Evolutionary conservation across 2,329 filamentous ascomycete genomes (phyloP).

Genomic region (Xylaria sp.): DNA sequence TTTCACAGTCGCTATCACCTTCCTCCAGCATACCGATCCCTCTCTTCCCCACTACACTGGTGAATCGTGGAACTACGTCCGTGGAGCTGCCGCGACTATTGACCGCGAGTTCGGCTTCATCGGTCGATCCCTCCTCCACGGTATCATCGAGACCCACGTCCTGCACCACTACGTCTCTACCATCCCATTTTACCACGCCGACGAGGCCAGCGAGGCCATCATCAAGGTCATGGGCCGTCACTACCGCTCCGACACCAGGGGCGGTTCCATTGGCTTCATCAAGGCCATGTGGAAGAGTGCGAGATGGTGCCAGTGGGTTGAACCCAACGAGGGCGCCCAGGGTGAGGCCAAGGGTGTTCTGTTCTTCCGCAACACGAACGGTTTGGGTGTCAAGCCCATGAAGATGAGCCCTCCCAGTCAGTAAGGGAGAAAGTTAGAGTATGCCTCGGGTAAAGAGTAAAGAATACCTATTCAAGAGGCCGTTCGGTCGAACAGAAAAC

Average conservation of each 20-base stretch:
- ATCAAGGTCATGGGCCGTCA: constrained; percentile 91
- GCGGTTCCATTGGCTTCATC: constrained; percentile 77
- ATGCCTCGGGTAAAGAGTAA: background rate
- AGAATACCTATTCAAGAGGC: background rate
- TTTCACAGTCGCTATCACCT: constrained; percentile 81
- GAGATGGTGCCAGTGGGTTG: constrained; percentile 94
- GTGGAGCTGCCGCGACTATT: constrained; percentile 90
- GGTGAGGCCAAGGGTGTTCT: constrained; percentile 79
- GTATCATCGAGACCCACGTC: constrained; percentile 96
- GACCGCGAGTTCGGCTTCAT: constrained; percentile 97
- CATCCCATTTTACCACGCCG: constrained; percentile 95
- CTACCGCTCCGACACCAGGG: constrained; percentile 79
- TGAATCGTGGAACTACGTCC: constrained; percentile 85
- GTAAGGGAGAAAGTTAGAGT: constrained; percentile 1
- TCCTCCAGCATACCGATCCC: constrained; percentile 94
- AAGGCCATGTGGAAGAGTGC: constrained; percentile 73
- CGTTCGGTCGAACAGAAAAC: background rate
- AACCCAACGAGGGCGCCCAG: constrained; percentile 75
- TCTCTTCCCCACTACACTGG: constrained; percentile 86
- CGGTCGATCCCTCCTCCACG: constrained; percentile 83
- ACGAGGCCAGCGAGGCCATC: constrained; percentile 91
- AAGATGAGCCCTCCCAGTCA: constrained; percentile 25
- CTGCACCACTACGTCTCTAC: constrained; percentile 95
- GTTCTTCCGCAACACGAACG: constrained; percentile 95
- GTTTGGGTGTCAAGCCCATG: constrained; percentile 58